phyloP scores from a whole-genome alignment of 176 grass and related monocot species.

The Puccinellia tenuiflora region DNA sequence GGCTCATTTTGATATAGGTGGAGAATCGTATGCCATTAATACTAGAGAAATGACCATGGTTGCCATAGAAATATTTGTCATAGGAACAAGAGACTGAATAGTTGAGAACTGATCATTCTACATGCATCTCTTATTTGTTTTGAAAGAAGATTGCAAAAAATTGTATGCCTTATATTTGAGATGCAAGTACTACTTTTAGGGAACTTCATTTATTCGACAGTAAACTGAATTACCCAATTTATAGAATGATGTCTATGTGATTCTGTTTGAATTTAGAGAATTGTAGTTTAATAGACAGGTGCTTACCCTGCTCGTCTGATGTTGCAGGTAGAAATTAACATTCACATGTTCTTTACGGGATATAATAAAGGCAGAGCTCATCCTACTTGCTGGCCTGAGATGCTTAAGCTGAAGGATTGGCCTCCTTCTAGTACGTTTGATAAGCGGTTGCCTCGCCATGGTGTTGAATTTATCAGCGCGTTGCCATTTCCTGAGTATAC shows the following conservation, averaged over 20 bases:
- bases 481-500: slow-evolving; percentile 91
- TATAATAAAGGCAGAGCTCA: slow-evolving; percentile 48
- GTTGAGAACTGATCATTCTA: not conserved
- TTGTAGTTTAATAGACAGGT: not conserved
- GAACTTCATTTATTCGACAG: not conserved
- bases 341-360: slow-evolving; percentile 45
- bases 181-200: not conserved
- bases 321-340: slow-evolving; percentile 63
- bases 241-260: not conserved
- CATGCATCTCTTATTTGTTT: not conserved
- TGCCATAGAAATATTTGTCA: not conserved
- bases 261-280: not conserved
- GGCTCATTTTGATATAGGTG: not conserved
- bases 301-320: not conserved
- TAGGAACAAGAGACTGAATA: not conserved
- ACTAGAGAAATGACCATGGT: not conserved
- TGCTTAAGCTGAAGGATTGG: slow-evolving; percentile 84
- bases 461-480: slow-evolving; percentile 69
- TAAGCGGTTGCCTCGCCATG: slow-evolving; percentile 68
- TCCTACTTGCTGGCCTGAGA: slow-evolving; percentile 43
- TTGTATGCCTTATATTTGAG: not conserved
- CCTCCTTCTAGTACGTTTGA: slow-evolving; percentile 69
- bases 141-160: not conserved
- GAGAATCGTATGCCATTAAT: not conserved
- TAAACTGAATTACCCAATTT: not conserved